phyloP scores from a whole-genome alignment of 2,329 filamentous ascomycete genomes.

The Nigrospora oryzae region DNA sequence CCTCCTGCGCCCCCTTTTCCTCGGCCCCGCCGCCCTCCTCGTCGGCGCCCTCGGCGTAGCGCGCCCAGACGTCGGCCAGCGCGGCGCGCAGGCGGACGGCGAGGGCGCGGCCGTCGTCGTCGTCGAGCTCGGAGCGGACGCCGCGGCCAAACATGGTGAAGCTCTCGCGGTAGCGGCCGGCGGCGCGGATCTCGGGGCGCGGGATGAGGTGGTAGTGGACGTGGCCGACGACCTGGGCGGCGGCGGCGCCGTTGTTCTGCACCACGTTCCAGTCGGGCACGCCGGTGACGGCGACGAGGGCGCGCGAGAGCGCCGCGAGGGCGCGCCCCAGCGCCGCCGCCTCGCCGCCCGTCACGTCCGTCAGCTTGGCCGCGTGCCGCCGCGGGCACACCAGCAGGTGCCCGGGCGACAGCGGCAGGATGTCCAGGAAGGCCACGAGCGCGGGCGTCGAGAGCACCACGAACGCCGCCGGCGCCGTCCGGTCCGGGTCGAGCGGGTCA shows the following conservation, averaged over 20 bases:
- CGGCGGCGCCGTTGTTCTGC: slow-evolving; percentile 86
- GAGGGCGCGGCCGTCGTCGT: slow-evolving; percentile 48
- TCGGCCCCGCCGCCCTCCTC: not conserved
- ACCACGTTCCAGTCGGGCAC: slow-evolving; percentile 90
- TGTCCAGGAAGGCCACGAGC: slow-evolving; percentile 85
- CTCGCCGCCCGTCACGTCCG: slow-evolving; percentile 56
- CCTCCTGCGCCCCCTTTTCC: not conserved
- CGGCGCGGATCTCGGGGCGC: slow-evolving; percentile 57
- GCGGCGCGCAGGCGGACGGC: slow-evolving; percentile 21
- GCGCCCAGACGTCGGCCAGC: slow-evolving; percentile 48
- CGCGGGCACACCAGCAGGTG: slow-evolving; percentile 80
- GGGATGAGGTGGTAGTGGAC: slow-evolving; percentile 95
- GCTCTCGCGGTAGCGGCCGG: slow-evolving; percentile 46
- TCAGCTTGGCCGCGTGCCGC: slow-evolving; percentile 68
- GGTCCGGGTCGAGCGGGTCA: slow-evolving; percentile 15
- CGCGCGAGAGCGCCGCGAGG: slow-evolving; percentile 65
- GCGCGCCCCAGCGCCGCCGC: slow-evolving; percentile 57
- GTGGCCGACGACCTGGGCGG: slow-evolving; percentile 87
- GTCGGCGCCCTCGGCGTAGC: slow-evolving; percentile 33
- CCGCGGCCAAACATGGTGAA: slow-evolving; percentile 82
- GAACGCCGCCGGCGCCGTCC: slow-evolving; percentile 35
- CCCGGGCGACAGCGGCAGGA: slow-evolving; percentile 75
- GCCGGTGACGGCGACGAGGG: slow-evolving; percentile 60
- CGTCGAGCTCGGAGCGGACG: slow-evolving; percentile 64
- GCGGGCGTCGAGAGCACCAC: slow-evolving; percentile 70